These are phyloP conservation scores for Mortierella sp. DNA, from an alignment of 371 early-diverging fungal species.

Conservation along the genomic window DNA sequence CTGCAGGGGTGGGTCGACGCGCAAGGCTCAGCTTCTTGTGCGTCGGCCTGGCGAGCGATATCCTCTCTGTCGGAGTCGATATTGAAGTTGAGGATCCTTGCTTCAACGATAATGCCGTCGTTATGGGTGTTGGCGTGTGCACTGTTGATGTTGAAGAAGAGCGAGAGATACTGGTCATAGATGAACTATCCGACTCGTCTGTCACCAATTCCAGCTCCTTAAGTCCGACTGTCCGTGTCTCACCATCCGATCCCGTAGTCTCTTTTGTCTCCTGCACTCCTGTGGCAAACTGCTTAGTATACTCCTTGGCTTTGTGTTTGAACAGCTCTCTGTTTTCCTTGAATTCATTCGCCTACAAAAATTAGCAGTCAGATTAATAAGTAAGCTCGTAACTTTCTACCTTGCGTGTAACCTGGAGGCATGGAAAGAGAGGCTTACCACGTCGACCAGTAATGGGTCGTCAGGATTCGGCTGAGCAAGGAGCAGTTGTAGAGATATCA, in stretches of 20 bases:
- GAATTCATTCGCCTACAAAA: constrained; percentile 53
- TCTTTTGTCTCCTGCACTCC: background rate
- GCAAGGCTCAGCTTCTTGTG: background rate
- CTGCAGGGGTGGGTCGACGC: background rate
- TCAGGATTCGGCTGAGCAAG: constrained; percentile 58
- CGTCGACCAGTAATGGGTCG: constrained; percentile 51
- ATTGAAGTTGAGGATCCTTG: background rate
- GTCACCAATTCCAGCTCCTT: background rate
- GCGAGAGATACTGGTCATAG: background rate
- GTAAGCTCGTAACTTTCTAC: background rate
- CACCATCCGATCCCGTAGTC: background rate
- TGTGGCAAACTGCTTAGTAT: constrained; percentile 40
- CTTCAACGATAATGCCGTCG: background rate
- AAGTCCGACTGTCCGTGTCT: background rate
- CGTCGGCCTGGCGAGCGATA: background rate
- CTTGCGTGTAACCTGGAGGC: background rate
- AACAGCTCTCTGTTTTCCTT: constrained; percentile 44
- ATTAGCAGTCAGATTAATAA: background rate
- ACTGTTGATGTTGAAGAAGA: background rate
- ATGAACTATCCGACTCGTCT: background rate
- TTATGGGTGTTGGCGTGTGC: background rate
- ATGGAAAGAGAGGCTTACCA: constrained; percentile 23
- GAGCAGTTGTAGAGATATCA: constrained; percentile 41
- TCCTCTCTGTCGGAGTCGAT: background rate
- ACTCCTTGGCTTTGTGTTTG: constrained; percentile 36